Conservation (phyloP, 2,329 filamentous ascomycete species). For the Diaporthe australafricana region DNA sequence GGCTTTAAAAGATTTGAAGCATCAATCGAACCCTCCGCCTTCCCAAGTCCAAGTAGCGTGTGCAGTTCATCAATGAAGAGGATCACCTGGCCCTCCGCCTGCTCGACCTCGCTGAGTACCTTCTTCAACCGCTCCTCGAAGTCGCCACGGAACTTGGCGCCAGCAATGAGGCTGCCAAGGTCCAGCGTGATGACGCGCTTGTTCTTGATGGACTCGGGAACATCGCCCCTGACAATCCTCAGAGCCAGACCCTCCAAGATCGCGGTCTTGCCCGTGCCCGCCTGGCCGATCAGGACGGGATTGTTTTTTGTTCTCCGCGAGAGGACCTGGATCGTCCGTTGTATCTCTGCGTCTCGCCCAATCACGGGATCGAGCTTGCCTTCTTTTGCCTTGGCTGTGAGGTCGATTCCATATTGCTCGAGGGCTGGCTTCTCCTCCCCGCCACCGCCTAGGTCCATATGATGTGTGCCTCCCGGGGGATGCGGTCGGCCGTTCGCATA, state of each 20-base stretch:
- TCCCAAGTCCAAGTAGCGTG: constrained; percentile 89
- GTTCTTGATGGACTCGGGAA: constrained; percentile 95
- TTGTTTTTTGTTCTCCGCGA: constrained; percentile 96
- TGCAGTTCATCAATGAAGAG: constrained; percentile 97
- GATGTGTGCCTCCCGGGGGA: constrained; percentile 91
- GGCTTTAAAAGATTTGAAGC: constrained; percentile 96
- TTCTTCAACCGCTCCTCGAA: constrained; percentile 95
- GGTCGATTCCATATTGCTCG: constrained; percentile 90
- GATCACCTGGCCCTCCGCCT: constrained; percentile 89
- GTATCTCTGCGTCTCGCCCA: constrained; percentile 90
- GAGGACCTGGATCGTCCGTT: constrained; percentile 92
- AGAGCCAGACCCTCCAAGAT: constrained; percentile 91
- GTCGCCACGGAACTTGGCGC: constrained; percentile 94
- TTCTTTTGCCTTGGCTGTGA: constrained; percentile 85
- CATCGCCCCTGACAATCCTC: constrained; percentile 90
- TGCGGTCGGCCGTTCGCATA: constrained; percentile 83
- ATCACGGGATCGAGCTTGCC: constrained; percentile 97
- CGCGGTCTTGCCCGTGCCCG: constrained; percentile 94
- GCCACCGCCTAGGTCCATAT: constrained; percentile 83
- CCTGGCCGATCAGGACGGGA: constrained; percentile 90
- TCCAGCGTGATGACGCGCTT: constrained; percentile 91
- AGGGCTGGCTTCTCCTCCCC: constrained; percentile 85
- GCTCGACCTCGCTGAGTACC: constrained; percentile 90
- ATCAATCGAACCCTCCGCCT: constrained; percentile 96
- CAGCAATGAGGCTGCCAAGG: constrained; percentile 91